Conservation (phyloP, 176 grass and related monocot genomes). For the Echinochloa phyllopogon region DNA sequence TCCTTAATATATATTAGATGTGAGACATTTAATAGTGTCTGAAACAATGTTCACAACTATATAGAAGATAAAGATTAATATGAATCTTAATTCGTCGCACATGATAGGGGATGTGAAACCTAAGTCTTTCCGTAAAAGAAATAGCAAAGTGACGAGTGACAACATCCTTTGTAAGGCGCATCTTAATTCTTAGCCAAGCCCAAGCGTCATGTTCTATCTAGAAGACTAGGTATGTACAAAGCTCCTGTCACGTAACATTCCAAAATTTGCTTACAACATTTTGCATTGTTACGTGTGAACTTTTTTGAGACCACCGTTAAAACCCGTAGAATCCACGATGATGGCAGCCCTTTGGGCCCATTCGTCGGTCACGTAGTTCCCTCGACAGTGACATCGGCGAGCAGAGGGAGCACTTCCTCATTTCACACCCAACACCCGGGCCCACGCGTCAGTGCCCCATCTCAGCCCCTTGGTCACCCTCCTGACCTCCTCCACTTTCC, state of each 20-base stretch:
- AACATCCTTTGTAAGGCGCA: no score
- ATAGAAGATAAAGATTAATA: no score
- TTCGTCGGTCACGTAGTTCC: not conserved
- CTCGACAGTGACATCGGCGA: not conserved
- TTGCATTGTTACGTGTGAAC: not conserved
- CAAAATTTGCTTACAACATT: not conserved
- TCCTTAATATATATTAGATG: no score
- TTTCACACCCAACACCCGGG: conserved; percentile 13
- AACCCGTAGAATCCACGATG: not conserved
- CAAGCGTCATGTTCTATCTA: no score
- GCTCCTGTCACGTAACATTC: not conserved
- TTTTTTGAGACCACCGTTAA: not conserved
- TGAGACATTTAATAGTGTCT: no score
- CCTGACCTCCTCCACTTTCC: not conserved
- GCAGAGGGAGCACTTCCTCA: not conserved
- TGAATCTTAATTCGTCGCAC: no score
- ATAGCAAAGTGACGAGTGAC: no score
- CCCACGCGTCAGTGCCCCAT: conserved; percentile 27
- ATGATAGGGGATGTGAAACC: no score
- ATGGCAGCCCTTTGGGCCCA: not conserved
- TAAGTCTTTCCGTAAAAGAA: no score
- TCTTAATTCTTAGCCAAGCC: no score
- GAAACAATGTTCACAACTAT: no score
- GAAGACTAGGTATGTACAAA: not conserved
- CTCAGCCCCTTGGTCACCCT: not conserved